A percentile compares a stretch with the other conserved stretches of the same genome.
Evolutionary conservation across 2,329 filamentous ascomycete genomes (phyloP).

Genomic region (Fusarium duplospermum): DNA sequence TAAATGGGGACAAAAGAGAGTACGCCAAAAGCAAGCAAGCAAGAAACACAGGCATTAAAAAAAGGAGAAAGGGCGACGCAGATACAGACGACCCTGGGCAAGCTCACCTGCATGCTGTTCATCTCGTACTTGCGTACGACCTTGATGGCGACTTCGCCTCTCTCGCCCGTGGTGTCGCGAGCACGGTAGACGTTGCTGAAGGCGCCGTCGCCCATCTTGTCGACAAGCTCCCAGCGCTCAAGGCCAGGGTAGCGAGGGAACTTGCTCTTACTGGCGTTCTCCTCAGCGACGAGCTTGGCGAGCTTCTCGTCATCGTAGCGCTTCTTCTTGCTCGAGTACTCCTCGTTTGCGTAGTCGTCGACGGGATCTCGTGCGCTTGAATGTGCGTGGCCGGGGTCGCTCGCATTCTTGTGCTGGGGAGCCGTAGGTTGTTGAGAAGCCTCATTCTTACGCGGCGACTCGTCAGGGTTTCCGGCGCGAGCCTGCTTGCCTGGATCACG

Average conservation of each 20-base stretch:
- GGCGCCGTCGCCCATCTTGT: conserved; percentile 99
- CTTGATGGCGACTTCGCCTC: conserved; percentile 93
- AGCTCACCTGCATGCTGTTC: conserved; percentile 97
- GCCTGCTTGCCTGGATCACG: conserved; percentile 81
- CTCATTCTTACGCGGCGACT: conserved; percentile 64
- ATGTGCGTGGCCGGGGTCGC: conserved; percentile 58
- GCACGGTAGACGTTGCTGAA: conserved; percentile 99
- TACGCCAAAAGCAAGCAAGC: conserved; percentile 6
- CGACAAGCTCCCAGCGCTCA: conserved; percentile 80
- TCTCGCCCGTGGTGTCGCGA: conserved; percentile 76
- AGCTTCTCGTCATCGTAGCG: conserved; percentile 74
- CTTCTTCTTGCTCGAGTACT: conserved; percentile 58
- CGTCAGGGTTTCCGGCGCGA: conserved; percentile 70
- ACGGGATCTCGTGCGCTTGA: conserved; percentile 58
- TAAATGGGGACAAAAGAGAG: conserved; percentile 54
- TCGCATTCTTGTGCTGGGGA: conserved; percentile 59
- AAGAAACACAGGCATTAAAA: conserved; percentile 15
- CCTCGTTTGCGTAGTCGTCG: conserved; percentile 72
- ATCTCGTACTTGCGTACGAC: conserved; percentile 99
- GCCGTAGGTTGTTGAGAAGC: conserved; percentile 64
- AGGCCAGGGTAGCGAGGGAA: conserved; percentile 72
- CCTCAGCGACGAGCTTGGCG: conserved; percentile 89
- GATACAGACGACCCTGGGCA: conserved; percentile 37
- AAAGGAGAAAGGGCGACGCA: conserved; percentile 39
- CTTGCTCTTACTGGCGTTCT: conserved; percentile 86